Evolutionary conservation across 2,329 filamentous ascomycete species (phyloP).

Genomic region (Dactylonectria macrodidyma): DNA sequence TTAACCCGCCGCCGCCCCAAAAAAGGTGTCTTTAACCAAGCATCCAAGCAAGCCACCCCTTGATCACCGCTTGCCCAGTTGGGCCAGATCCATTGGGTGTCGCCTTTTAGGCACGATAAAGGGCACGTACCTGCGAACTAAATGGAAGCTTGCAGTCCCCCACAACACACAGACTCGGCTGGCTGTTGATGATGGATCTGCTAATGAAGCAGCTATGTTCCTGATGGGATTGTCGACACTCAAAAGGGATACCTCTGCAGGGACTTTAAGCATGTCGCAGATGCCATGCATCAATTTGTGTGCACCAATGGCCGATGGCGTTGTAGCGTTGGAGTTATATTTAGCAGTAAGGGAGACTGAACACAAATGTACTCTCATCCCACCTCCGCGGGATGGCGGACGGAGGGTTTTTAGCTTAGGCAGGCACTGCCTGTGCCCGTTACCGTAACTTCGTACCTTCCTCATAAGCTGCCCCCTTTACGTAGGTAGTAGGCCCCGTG

Average conservation of each 20-base stretch:
- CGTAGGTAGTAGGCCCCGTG: too few relatives aligned
- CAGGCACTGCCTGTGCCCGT: too few relatives aligned
- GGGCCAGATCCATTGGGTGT: background rate
- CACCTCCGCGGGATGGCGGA: constrained; percentile 3
- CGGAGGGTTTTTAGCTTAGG: background rate
- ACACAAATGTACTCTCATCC: too few relatives aligned
- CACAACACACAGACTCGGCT: background rate
- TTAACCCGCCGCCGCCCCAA: constrained; percentile 43
- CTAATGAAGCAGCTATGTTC: too few relatives aligned
- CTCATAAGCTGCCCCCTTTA: too few relatives aligned
- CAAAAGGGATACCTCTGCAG: too few relatives aligned
- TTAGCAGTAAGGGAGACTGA: background rate
- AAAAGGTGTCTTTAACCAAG: background rate
- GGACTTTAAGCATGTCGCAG: too few relatives aligned
- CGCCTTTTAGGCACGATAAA: background rate
- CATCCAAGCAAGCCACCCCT: background rate
- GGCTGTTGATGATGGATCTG: too few relatives aligned
- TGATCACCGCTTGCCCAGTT: constrained; percentile 4
- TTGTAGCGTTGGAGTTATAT: background rate
- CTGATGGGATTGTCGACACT: too few relatives aligned
- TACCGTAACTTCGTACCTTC: too few relatives aligned
- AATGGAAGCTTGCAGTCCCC: background rate
- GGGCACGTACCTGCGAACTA: background rate
- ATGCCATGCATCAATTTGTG: background rate
- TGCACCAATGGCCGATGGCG: background rate